Evolutionary conservation across 768 basidiomycete genomes (phyloP).

Genomic region (Termitomyces sp.): DNA sequence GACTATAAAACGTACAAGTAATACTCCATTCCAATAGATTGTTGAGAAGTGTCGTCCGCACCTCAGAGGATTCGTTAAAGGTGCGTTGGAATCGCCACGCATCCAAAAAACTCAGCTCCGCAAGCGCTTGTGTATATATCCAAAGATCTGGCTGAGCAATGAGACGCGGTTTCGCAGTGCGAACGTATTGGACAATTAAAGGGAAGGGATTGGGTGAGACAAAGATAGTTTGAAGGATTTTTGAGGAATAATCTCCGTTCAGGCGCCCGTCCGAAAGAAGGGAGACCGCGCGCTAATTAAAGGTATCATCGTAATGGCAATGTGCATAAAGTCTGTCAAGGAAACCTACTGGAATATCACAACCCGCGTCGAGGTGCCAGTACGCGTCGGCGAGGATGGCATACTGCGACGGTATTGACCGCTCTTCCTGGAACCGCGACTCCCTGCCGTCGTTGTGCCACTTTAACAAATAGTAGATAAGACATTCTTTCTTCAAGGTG

Average conservation of each 20-base stretch:
- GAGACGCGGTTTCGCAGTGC: constrained; percentile 68
- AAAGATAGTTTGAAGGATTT: constrained; percentile 66
- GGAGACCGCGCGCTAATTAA: constrained; percentile 59
- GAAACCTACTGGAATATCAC: constrained; percentile 54
- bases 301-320: background rate
- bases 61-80: constrained; percentile 54
- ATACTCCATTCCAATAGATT: constrained; percentile 67
- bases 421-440: constrained; percentile 43
- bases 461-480: constrained; percentile 77
- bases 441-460: constrained; percentile 67
- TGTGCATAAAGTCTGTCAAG: background rate
- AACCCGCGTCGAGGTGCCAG: constrained; percentile 73
- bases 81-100: constrained; percentile 76
- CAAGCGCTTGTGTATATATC: constrained; percentile 63
- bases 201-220: constrained; percentile 40
- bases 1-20: constrained; percentile 45
- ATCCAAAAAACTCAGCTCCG: constrained; percentile 56
- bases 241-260: constrained; percentile 72
- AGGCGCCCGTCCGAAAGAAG: constrained; percentile 71
- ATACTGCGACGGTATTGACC: constrained; percentile 74
- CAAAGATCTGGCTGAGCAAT: constrained; percentile 68
- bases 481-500: constrained; percentile 71
- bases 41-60: constrained; percentile 47
- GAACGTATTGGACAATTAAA: constrained; percentile 69
- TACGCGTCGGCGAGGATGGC: constrained; percentile 76